Percentiles rank a stretch among this genome's conserved stretches.
phyloP scores from a whole-genome alignment of 345 rosid genomes.

The Corymbia maculata region DNA sequence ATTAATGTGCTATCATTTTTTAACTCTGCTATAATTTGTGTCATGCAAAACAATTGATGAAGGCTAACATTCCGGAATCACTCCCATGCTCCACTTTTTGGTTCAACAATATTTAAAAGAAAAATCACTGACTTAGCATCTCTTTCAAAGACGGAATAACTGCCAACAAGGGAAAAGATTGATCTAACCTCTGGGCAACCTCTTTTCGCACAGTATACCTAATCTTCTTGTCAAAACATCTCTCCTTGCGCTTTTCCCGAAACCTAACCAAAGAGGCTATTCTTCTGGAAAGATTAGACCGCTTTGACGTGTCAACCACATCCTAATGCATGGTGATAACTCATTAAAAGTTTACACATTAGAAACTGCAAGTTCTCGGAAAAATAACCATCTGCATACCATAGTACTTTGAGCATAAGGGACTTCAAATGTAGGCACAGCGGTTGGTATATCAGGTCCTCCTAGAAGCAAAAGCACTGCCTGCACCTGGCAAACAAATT shows the following conservation, averaged over 20 bases:
- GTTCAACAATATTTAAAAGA: not conserved
- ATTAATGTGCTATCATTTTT: not conserved
- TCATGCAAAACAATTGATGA: not conserved
- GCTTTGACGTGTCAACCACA: conserved; percentile 27
- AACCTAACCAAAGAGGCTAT: conserved; percentile 73
- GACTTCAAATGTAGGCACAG: conserved; percentile 37
- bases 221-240: conserved; percentile 78
- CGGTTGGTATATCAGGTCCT: conserved; percentile 42
- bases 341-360: not conserved
- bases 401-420: conserved; percentile 29
- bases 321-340: conserved; percentile 16
- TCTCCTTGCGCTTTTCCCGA: conserved; percentile 66
- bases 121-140: not conserved
- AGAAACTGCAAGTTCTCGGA: not conserved
- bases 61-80: not conserved
- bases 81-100: not conserved
- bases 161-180: not conserved
- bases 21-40: not conserved
- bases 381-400: conserved; percentile 7
- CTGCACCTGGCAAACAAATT: conserved; percentile 35
- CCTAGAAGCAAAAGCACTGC: conserved; percentile 72
- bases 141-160: not conserved
- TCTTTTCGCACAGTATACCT: conserved; percentile 63
- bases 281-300: conserved; percentile 54
- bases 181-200: conserved; percentile 61